Base-by-base conservation (phyloP, 257 asterid species). In the Ajuga chamaepitys region DNA sequence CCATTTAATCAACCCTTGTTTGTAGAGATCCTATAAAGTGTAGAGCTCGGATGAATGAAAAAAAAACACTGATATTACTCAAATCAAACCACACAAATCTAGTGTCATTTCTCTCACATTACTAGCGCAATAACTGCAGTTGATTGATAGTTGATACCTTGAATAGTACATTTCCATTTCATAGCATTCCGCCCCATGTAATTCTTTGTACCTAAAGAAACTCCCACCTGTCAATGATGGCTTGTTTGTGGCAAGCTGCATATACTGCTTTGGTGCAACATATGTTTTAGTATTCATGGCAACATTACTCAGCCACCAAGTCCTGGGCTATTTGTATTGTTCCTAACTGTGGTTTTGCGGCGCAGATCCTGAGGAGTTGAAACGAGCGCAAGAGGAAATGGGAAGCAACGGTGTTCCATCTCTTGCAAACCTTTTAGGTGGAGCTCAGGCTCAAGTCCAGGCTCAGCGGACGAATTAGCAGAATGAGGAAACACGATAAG, bases 321-420 rank as follows among this genome's bases (percentile, higher is more conserved):
- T 25, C 7, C 18, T 40, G 9, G 56, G 44, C 37, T 50, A 56
- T 62, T 46, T 56, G n/a, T 18, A 18, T 66, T 18, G 2, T 1
- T 42, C 22, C 3, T 48, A 25, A 55, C 26, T 34, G 41, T 38
- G 68, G 48, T 14, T 37, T 57, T 51, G 28, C 70, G 63, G 44
- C 22, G 17, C 86, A 89, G 99, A 93, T 76, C 81, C 99, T 1
- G 99, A 93, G 77, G 99, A 93, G 82, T 71, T 93, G 77, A 87
- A 77, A 75, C 84, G 89, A 51, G 97, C 97, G 42, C 97, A 93
- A 74, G 99, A 89, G 79, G 99, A 93, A 80, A 93, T 93, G 99
- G 91, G 97, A 81, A 76, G 34, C 83, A 97, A 92, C 75, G 98
- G 98, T 14, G 93, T 83, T 54, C 98, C 98, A 1, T 84, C 96